phyloP scores from a whole-genome alignment of 805 yeast species.

The Barnettozyma sucrosica region DNA sequence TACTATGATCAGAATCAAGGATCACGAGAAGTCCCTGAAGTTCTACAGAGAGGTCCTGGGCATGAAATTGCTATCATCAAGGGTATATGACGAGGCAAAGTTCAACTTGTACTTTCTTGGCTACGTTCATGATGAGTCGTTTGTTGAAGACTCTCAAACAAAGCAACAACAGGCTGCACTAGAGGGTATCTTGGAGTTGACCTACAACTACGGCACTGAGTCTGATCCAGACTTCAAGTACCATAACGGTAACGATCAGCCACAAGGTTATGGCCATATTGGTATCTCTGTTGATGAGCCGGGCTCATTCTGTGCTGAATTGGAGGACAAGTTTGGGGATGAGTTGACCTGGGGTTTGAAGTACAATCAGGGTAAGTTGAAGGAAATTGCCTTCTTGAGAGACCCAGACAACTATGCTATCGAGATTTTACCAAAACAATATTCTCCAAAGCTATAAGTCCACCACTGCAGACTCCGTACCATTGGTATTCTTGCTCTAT shows the following conservation, averaged over 20 bases:
- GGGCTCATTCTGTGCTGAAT: slow-evolving; percentile 44
- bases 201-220: slow-evolving; percentile 97
- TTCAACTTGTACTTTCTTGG: slow-evolving; percentile 87
- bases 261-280: slow-evolving; percentile 84
- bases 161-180: slow-evolving; percentile 33
- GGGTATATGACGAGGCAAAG: slow-evolving; percentile 59
- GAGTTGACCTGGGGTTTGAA: slow-evolving; percentile 54
- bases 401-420: slow-evolving; percentile 92
- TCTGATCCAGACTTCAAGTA: slow-evolving; percentile 65
- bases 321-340: slow-evolving; percentile 41
- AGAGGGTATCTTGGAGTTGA: slow-evolving; percentile 79
- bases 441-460: not conserved
- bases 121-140: slow-evolving; percentile 43
- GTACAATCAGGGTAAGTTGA: slow-evolving; percentile 49
- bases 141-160: slow-evolving; percentile 36
- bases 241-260: slow-evolving; percentile 75
- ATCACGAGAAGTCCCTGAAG: slow-evolving; percentile 65
- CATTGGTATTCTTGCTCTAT: not conserved
- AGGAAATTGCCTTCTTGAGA: slow-evolving; percentile 61
- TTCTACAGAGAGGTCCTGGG: slow-evolving; percentile 82
- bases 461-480: not conserved
- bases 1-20: slow-evolving; percentile 89
- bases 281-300: slow-evolving; percentile 68
- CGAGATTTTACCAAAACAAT: slow-evolving; percentile 52
- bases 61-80: slow-evolving; percentile 58